Evolutionary conservation across 2,329 filamentous ascomycete species (phyloP).

Genomic region (Colletotrichum magnum): DNA sequence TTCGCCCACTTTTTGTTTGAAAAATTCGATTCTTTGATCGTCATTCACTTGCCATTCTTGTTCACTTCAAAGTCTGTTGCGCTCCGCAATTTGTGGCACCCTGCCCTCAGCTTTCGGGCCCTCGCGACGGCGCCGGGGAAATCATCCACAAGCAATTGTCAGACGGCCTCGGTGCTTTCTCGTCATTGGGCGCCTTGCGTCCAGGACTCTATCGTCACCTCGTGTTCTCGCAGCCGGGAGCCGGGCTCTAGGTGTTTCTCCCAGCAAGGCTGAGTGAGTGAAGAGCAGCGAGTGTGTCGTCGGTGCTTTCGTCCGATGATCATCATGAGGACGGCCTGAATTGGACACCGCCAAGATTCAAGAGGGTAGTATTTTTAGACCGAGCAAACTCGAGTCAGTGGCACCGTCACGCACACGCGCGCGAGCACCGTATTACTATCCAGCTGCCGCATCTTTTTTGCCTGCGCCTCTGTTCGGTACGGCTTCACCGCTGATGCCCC

Average conservation of each 20-base stretch:
- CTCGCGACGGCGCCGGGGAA: neutral
- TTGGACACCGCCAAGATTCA: neutral
- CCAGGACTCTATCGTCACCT: neutral
- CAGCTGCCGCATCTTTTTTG: constrained; percentile 1
- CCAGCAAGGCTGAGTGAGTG: constrained; percentile 7
- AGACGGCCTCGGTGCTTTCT: neutral
- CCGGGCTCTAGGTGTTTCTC: neutral
- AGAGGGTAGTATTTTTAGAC: constrained; percentile 15
- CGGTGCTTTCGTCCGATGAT: constrained; percentile 4
- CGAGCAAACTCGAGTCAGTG: constrained; percentile 23
- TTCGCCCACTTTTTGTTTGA: too few species aligned
- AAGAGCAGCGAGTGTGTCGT: neutral
- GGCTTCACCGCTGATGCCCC: constrained; percentile 2
- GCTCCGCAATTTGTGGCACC: neutral
- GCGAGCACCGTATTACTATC: neutral
- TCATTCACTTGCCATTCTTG: neutral
- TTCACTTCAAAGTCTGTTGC: neutral
- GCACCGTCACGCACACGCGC: neutral
- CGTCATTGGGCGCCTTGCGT: constrained; percentile 6
- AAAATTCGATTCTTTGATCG: neutral
- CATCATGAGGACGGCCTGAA: constrained; percentile 4
- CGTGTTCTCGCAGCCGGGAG: constrained; percentile 4
- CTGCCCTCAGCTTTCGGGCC: constrained; percentile 3
- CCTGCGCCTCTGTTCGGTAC: constrained; percentile 6
- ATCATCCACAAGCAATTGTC: neutral